Evolutionary conservation across 2,329 filamentous ascomycete species (phyloP).

Genomic region (Tolypocladium ovalisporum): DNA sequence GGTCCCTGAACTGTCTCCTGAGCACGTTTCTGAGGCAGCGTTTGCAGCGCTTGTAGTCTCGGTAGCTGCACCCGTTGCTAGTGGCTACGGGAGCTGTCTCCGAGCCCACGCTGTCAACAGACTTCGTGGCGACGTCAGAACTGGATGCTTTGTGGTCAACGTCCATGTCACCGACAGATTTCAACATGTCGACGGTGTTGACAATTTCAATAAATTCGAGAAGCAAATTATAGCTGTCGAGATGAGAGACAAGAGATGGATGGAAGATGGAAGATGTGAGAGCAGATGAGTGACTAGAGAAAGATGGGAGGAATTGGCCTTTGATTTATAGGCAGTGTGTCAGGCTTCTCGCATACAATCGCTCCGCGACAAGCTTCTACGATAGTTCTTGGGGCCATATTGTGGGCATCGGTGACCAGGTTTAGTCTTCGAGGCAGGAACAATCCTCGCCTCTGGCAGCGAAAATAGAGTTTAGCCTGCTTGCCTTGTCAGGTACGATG

Average conservation of each 20-base stretch:
- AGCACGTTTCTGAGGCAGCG: not conserved
- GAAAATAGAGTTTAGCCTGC: not conserved
- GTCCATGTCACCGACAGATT: not conserved
- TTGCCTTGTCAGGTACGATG: not conserved
- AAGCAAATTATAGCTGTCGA: no score
- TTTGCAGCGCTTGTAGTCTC: not conserved
- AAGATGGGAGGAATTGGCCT: no score
- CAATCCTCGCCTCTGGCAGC: not conserved
- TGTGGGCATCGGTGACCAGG: no score
- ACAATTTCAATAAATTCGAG: not conserved
- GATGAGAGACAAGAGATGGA: no score
- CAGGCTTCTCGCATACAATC: no score
- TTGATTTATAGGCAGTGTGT: no score
- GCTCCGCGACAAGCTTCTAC: no score
- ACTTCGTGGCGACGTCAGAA: not conserved
- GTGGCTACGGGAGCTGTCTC: no score
- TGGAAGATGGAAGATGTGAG: no score
- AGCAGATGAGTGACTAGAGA: no score
- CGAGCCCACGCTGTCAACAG: not conserved
- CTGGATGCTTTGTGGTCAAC: no score
- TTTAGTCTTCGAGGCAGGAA: not conserved
- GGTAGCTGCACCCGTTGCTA: not conserved
- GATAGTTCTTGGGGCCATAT: no score
- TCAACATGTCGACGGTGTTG: not conserved
- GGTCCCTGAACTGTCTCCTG: not conserved